These are phyloP conservation scores for Fusarium stilboides DNA, from an alignment of 2,329 filamentous ascomycete species.

Conservation along the genomic window DNA sequence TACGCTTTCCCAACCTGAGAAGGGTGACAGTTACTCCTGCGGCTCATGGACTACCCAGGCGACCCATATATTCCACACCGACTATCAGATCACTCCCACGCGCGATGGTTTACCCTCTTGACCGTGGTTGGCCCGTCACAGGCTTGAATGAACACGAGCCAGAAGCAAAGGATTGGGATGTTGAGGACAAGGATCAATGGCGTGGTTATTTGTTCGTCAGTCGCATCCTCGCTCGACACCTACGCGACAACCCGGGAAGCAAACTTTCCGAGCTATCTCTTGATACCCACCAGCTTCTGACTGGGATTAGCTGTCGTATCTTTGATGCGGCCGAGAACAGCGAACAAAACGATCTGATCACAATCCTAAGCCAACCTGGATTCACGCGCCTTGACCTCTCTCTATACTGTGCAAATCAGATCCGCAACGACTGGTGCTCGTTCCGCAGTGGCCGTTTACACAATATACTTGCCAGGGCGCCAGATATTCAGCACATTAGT, in stretches of 20 bases:
- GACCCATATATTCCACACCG: constrained; percentile 57
- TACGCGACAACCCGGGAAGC: constrained; percentile 11
- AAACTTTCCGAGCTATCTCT: constrained; percentile 55
- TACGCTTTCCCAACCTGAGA: constrained; percentile 52
- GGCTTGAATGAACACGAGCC: too few relatives aligned
- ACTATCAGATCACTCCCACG: constrained; percentile 3
- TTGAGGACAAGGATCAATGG: constrained; percentile 31
- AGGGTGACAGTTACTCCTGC: constrained; percentile 58
- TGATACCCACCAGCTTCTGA: constrained; percentile 51
- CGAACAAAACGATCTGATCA: constrained; percentile 14
- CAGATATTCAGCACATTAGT: too few relatives aligned
- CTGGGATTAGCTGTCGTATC: constrained; percentile 49
- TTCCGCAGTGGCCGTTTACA: constrained; percentile 19
- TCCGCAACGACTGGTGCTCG: too few relatives aligned
- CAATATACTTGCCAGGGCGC: background rate
- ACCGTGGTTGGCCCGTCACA: constrained; percentile 48
- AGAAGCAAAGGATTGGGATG: constrained; percentile 6
- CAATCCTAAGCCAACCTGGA: constrained; percentile 19
- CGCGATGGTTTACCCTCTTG: constrained; percentile 58
- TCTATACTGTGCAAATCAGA: constrained; percentile 4
- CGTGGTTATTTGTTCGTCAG: constrained; percentile 53
- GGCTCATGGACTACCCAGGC: constrained; percentile 55
- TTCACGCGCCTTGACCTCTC: constrained; percentile 28
- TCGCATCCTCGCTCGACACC: constrained; percentile 45
- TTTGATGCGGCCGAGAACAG: constrained; percentile 17